Evolutionary conservation across 345 rosid species (phyloP).

Genomic region (Angophora floribunda): DNA sequence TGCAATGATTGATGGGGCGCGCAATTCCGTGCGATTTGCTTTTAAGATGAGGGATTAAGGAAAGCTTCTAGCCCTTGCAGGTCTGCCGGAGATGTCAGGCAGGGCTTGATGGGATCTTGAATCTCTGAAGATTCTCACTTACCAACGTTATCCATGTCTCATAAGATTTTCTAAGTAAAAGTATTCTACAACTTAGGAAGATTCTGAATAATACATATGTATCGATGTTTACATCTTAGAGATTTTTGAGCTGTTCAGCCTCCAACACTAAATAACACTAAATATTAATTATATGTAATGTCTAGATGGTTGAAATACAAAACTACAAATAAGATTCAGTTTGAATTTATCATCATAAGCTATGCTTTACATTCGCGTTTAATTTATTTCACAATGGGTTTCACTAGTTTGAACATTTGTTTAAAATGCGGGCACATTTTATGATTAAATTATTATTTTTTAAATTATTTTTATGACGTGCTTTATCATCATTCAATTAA

Average conservation of each 20-base stretch:
- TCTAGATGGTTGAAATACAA: background rate
- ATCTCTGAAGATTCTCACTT: background rate
- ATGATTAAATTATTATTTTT: background rate
- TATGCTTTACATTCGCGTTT: accelerated
- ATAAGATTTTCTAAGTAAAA: background rate
- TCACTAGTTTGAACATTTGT: background rate
- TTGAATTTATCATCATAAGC: background rate
- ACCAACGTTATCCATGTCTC: background rate
- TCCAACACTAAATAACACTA: no score
- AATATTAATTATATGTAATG: background rate
- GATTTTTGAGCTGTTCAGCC: no score
- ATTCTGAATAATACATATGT: background rate
- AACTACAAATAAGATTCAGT: background rate
- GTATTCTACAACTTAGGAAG: background rate
- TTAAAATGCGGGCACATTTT: background rate
- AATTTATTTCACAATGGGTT: background rate
- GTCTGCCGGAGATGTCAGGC: background rate
- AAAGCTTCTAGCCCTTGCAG: background rate
- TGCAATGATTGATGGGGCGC: background rate
- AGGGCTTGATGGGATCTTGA: background rate
- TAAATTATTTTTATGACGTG: background rate
- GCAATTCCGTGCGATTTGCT: background rate
- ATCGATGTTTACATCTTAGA: accelerated
- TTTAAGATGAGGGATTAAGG: background rate
- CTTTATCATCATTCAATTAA: background rate